phyloP scores from a whole-genome alignment of 805 yeast genomes.

The Dipodascus albidus region DNA sequence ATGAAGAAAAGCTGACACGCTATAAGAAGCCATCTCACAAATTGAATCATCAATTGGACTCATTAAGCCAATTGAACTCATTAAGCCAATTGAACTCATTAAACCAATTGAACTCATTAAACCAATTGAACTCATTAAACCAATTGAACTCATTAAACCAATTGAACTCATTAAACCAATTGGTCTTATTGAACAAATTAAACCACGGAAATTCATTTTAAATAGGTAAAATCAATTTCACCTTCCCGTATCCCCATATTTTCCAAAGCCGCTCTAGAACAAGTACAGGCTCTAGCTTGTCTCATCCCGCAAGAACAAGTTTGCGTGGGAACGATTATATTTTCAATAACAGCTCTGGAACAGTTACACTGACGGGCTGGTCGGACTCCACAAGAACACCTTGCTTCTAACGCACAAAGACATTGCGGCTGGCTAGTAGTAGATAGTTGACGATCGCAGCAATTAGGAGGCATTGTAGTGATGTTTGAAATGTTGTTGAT shows the following conservation, averaged over 20 bases:
- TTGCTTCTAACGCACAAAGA: conserved; percentile 49
- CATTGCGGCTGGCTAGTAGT: conserved; percentile 20
- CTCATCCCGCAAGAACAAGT: conserved; percentile 55
- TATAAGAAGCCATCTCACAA: no score
- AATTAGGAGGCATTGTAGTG: neutral
- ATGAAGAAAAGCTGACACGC: no score
- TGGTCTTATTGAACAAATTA: neutral
- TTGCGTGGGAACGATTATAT: conserved; percentile 32
- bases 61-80: no score
- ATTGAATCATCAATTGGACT: no score
- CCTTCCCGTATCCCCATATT: conserved; percentile 37
- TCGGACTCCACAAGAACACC: conserved; percentile 51
- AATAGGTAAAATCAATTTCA: conserved; percentile 46
- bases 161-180: neutral
- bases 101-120: no score
- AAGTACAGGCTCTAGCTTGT: conserved; percentile 40
- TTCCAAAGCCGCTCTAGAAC: conserved; percentile 34
- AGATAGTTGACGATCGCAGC: neutral
- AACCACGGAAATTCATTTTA: conserved; percentile 13
- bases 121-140: no score
- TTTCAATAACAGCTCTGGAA: conserved; percentile 39
- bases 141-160: neutral
- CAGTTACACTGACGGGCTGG: conserved; percentile 51
- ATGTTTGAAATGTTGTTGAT: neutral
- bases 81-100: no score